These are phyloP conservation scores for Hypsizygus marmoreus DNA, from an alignment of 768 basidiomycete species.

Conservation along the genomic window DNA sequence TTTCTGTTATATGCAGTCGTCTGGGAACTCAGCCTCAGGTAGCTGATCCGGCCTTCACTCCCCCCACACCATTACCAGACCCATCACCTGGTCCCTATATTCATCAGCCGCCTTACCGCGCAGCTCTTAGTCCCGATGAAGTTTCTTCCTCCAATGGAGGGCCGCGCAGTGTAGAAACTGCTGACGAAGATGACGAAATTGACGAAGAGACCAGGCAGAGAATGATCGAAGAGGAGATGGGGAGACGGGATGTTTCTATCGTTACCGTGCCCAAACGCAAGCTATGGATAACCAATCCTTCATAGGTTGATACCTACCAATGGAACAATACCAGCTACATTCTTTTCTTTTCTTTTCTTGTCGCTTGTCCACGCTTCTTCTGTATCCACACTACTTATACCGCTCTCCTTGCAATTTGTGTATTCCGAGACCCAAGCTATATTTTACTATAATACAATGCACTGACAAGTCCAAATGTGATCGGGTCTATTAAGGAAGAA, in stretches of 20 bases:
- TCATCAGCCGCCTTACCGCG: slow-evolving; percentile 64
- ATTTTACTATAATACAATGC: slow-evolving; percentile 1
- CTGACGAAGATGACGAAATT: slow-evolving; percentile 67
- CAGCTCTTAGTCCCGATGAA: slow-evolving; percentile 43
- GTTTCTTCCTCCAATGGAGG: slow-evolving; percentile 34
- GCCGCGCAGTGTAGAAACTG: slow-evolving; percentile 55
- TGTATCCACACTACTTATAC: slow-evolving; percentile 12
- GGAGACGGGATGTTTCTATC: slow-evolving; percentile 80
- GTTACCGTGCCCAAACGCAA: slow-evolving; percentile 75
- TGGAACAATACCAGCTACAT: slow-evolving; percentile 13
- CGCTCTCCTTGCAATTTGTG: slow-evolving; percentile 10
- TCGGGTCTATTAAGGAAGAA: background rate
- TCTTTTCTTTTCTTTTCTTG: background rate
- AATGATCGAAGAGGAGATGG: slow-evolving; percentile 82
- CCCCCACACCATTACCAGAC: slow-evolving; percentile 43
- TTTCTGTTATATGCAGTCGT: slow-evolving; percentile 50
- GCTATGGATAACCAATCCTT: slow-evolving; percentile 74
- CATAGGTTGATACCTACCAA: slow-evolving; percentile 29
- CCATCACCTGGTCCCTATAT: slow-evolving; percentile 64
- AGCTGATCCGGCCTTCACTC: slow-evolving; percentile 30
- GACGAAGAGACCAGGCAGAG: slow-evolving; percentile 76
- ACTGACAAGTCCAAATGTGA: background rate
- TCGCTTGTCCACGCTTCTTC: slow-evolving; percentile 12
- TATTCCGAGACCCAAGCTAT: slow-evolving; percentile 4
- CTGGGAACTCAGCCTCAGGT: slow-evolving; percentile 29